Percentiles rank a stretch among this genome's conserved stretches.
These are phyloP conservation scores for Amanita rubescens DNA, from an alignment of 768 basidiomycete genomes.

Conservation along the genomic window DNA sequence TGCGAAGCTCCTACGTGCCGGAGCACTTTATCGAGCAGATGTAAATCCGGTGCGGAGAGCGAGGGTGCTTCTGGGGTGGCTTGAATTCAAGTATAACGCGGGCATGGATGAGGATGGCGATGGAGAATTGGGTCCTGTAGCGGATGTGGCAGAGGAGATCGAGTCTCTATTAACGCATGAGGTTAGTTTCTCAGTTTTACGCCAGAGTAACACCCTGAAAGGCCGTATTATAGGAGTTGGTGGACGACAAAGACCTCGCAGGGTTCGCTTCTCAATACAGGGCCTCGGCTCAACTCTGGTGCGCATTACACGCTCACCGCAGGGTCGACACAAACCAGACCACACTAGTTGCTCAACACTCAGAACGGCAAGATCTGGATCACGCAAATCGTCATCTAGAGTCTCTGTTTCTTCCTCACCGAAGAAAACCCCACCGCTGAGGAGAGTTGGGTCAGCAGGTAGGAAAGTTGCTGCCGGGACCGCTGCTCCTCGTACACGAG, in stretches of 20 bases:
- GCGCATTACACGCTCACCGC: slow-evolving; percentile 65
- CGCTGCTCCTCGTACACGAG: slow-evolving; percentile 2
- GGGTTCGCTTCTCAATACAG: slow-evolving; percentile 39
- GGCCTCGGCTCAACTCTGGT: slow-evolving; percentile 55
- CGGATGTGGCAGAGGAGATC: slow-evolving; percentile 32
- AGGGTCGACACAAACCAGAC: slow-evolving; percentile 36
- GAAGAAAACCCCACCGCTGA: background rate
- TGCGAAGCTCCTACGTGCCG: slow-evolving; percentile 35
- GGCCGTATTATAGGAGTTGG: slow-evolving; percentile 21
- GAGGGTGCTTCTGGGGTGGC: slow-evolving; percentile 43
- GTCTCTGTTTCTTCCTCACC: slow-evolving; percentile 15
- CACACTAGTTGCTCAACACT: slow-evolving; percentile 39
- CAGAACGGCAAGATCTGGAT: slow-evolving; percentile 24
- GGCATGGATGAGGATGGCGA: slow-evolving; percentile 18
- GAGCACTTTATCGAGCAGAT: slow-evolving; percentile 39
- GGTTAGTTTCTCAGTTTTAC: slow-evolving; percentile 25
- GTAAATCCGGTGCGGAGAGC: slow-evolving; percentile 53
- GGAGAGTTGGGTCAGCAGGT: background rate
- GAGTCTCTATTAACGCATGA: slow-evolving; percentile 31
- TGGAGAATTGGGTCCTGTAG: slow-evolving; percentile 24
- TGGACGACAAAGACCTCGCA: slow-evolving; percentile 26
- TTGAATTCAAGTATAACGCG: slow-evolving; percentile 45
- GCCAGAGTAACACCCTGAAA: background rate
- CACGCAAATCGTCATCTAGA: slow-evolving; percentile 14
- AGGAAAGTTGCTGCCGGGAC: background rate